phyloP scores from a whole-genome alignment of 1,284 basidiomycete genomes.

The Sanghuangporus weigelae region DNA sequence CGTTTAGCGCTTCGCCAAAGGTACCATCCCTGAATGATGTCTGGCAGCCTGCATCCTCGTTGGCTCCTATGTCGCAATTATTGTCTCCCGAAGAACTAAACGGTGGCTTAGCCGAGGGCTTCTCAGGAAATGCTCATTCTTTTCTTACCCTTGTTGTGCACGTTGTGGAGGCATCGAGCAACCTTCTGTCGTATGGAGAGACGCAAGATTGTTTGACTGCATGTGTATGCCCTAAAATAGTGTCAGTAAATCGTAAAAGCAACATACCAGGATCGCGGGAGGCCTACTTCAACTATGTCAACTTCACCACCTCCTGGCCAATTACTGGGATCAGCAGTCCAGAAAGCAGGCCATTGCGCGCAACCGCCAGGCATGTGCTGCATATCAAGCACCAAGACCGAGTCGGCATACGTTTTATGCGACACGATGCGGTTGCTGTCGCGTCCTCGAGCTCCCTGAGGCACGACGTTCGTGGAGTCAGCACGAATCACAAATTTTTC shows the following conservation, averaged over 20 bases:
- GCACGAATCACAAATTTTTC: slow-evolving; percentile 47
- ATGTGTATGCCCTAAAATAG: slow-evolving; percentile 38
- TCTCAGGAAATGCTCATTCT: neutral
- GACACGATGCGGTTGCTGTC: slow-evolving; percentile 48
- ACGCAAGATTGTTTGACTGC: slow-evolving; percentile 39
- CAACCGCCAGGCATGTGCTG: slow-evolving; percentile 51
- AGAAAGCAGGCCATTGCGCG: slow-evolving; percentile 62
- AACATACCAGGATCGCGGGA: neutral
- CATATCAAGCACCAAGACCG: slow-evolving; percentile 49
- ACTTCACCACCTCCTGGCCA: slow-evolving; percentile 51
- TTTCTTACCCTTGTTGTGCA: slow-evolving; percentile 39
- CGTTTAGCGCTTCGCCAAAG: slow-evolving; percentile 49
- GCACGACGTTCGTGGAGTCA: slow-evolving; percentile 32
- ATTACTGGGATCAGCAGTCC: slow-evolving; percentile 47
- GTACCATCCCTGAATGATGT: slow-evolving; percentile 40
- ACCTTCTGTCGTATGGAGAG: slow-evolving; percentile 46
- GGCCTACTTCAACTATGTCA: slow-evolving; percentile 44
- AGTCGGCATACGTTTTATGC: slow-evolving; percentile 36
- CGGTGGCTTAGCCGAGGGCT: neutral
- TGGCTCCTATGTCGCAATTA: slow-evolving; percentile 45
- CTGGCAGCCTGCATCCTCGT: slow-evolving; percentile 59
- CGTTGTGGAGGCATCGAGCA: slow-evolving; percentile 39
- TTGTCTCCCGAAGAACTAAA: slow-evolving; percentile 28
- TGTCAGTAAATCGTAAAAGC: neutral
- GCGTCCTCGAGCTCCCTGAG: slow-evolving; percentile 37